Conservation (phyloP, 2,329 filamentous ascomycete genomes). For the Graphilbum fragrans region DNA sequence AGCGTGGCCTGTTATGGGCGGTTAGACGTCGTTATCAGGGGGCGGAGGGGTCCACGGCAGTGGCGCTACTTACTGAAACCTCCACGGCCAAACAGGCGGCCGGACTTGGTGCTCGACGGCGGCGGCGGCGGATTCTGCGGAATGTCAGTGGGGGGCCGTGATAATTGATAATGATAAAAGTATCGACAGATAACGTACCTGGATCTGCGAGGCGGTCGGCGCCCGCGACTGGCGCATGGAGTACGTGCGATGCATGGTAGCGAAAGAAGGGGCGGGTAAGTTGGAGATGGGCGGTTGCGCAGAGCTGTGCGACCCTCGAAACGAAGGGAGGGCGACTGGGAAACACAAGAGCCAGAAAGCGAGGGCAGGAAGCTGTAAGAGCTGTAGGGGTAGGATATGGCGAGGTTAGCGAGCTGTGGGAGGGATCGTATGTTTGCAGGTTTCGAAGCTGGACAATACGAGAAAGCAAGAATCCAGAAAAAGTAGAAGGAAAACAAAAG, state of each 20-base stretch:
- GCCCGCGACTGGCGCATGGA: constrained; percentile 96
- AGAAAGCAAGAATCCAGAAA: neutral
- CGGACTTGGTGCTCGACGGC: constrained; percentile 79
- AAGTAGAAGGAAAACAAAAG: neutral
- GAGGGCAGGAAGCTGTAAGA: too few species aligned
- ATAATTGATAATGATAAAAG: constrained; percentile 29
- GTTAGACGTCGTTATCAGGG: too few species aligned
- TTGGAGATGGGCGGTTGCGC: too few species aligned
- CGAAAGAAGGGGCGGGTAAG: neutral
- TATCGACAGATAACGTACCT: constrained; percentile 31
- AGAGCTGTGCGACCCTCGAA: too few species aligned
- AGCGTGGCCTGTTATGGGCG: constrained; percentile 38
- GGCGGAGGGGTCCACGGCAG: neutral
- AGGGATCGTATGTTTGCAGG: too few species aligned
- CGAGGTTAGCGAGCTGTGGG: neutral
- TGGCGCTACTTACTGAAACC: constrained; percentile 60
- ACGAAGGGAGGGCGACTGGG: too few species aligned
- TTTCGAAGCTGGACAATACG: neutral
- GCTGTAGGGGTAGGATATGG: neutral
- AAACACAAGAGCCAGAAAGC: too few species aligned
- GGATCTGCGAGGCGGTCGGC: constrained; percentile 74
- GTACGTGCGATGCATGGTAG: constrained; percentile 89
- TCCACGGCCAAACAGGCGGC: constrained; percentile 75
- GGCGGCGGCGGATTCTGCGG: constrained; percentile 81
- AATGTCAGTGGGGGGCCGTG: constrained; percentile 12